phyloP scores from a whole-genome alignment of 352 stramenopile species.

The Globisporangium uncinulatum region DNA sequence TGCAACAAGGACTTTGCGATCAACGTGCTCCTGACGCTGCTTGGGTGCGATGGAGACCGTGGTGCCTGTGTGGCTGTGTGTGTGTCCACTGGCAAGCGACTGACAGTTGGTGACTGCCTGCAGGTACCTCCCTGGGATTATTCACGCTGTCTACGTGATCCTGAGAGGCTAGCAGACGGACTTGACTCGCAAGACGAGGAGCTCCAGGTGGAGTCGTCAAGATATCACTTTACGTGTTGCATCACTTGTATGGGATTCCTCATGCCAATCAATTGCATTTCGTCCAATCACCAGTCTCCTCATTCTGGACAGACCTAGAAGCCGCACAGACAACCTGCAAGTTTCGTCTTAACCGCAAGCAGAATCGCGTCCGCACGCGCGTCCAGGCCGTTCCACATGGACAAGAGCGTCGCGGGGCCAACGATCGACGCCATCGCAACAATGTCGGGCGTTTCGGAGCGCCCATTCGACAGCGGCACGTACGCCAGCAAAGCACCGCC shows the following conservation, averaged over 20 bases:
- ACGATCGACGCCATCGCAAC: slow-evolving; percentile 40
- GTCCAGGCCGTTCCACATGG: slow-evolving; percentile 54
- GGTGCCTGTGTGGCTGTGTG: too few species aligned
- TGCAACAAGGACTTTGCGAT: slow-evolving; percentile 40
- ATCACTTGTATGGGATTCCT: slow-evolving; percentile 23
- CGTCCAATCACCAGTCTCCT: too few species aligned
- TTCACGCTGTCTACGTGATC: slow-evolving; percentile 72
- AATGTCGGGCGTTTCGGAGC: slow-evolving; percentile 16
- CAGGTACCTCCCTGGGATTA: slow-evolving; percentile 60
- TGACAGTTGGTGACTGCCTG: not conserved
- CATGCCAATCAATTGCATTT: not conserved
- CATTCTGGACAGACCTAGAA: too few species aligned
- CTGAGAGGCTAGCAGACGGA: slow-evolving; percentile 26
- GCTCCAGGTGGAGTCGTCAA: too few species aligned
- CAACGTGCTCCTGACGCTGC: slow-evolving; percentile 47
- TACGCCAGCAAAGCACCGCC: slow-evolving; percentile 38
- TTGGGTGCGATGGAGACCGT: slow-evolving; percentile 5
- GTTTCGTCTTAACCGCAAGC: slow-evolving; percentile 43
- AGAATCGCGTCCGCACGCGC: slow-evolving; percentile 36
- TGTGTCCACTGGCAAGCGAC: too few species aligned
- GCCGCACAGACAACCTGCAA: slow-evolving; percentile 55
- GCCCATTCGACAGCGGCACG: slow-evolving; percentile 9
- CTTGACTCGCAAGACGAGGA: slow-evolving; percentile 55
- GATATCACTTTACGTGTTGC: too few species aligned
- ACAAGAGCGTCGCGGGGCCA: slow-evolving; percentile 31